These are phyloP conservation scores for Lenzites betulinus DNA, from an alignment of 768 basidiomycete genomes.

Conservation along the genomic window DNA sequence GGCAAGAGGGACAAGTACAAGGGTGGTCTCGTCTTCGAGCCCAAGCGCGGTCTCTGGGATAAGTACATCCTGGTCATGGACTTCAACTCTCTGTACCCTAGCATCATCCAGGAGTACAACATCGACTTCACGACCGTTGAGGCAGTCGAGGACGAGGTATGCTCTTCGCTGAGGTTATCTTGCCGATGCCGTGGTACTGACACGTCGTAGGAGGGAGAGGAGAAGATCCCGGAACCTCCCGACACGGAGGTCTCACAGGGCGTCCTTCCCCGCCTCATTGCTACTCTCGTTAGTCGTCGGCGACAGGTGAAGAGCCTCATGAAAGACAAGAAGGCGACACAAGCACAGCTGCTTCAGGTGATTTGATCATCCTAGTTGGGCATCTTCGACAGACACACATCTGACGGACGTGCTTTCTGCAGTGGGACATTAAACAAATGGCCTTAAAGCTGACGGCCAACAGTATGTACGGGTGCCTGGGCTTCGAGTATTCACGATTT, in stretches of 20 bases:
- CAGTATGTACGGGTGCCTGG: constrained; percentile 99
- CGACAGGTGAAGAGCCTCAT: constrained; percentile 90
- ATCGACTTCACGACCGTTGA: constrained; percentile 99
- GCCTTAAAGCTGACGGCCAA: constrained; percentile 98
- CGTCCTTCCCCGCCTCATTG: constrained; percentile 95
- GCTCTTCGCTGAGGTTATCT: background rate
- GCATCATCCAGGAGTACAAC: constrained; percentile 99
- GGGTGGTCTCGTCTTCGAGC: constrained; percentile 96
- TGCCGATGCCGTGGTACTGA: background rate
- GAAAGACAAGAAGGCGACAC: constrained; percentile 80
- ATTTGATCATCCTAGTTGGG: constrained; percentile 4
- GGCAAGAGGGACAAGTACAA: constrained; percentile 93
- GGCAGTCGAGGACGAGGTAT: constrained; percentile 58
- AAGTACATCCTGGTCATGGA: constrained; percentile 99
- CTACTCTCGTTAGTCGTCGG: constrained; percentile 90
- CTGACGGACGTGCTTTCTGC: background rate
- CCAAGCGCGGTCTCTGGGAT: constrained; percentile 95
- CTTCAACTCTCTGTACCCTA: constrained; percentile 98
- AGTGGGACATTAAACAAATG: constrained; percentile 98
- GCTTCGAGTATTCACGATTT: constrained; percentile 96
- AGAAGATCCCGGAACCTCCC: constrained; percentile 90
- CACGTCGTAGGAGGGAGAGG: constrained; percentile 56
- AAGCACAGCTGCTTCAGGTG: constrained; percentile 84
- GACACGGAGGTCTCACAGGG: constrained; percentile 70
- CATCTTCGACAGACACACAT: background rate